phyloP scores from a whole-genome alignment of 371 early-diverging fungal species.

The Lichtheimia hyalospora region DNA sequence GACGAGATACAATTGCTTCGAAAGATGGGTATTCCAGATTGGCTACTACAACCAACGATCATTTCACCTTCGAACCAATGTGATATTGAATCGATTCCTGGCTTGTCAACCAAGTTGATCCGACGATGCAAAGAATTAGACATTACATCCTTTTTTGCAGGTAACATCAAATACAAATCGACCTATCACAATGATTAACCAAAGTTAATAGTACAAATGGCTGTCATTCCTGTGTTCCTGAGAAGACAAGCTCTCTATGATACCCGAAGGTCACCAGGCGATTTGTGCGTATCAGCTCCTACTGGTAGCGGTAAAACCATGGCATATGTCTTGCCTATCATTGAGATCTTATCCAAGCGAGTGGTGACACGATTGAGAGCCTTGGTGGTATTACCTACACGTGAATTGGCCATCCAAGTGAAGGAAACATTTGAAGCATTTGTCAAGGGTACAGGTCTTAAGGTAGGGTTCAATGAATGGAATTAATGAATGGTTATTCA shows the following conservation, averaged over 20 bases:
- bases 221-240: constrained; percentile 81
- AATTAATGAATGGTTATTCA: neutral
- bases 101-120: constrained; percentile 59
- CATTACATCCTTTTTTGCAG: constrained; percentile 79
- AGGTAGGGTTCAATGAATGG: constrained; percentile 16
- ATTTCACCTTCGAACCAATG: constrained; percentile 62
- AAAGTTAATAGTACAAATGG: constrained; percentile 68
- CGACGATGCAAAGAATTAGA: constrained; percentile 66
- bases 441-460: constrained; percentile 72
- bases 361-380: constrained; percentile 79
- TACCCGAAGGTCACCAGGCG: constrained; percentile 59
- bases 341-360: constrained; percentile 73
- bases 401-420: constrained; percentile 88
- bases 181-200: neutral
- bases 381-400: constrained; percentile 87
- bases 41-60: constrained; percentile 79
- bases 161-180: constrained; percentile 13
- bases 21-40: constrained; percentile 80
- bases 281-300: constrained; percentile 92
- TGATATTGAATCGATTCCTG: constrained; percentile 43
- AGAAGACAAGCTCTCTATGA: constrained; percentile 55
- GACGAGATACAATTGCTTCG: constrained; percentile 34
- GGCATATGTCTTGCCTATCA: constrained; percentile 95
- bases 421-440: constrained; percentile 80
- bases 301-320: constrained; percentile 98